These are phyloP conservation scores for Tuber umbilicatum DNA, from an alignment of 495 filamentous ascomycete species.

Conservation along the genomic window DNA sequence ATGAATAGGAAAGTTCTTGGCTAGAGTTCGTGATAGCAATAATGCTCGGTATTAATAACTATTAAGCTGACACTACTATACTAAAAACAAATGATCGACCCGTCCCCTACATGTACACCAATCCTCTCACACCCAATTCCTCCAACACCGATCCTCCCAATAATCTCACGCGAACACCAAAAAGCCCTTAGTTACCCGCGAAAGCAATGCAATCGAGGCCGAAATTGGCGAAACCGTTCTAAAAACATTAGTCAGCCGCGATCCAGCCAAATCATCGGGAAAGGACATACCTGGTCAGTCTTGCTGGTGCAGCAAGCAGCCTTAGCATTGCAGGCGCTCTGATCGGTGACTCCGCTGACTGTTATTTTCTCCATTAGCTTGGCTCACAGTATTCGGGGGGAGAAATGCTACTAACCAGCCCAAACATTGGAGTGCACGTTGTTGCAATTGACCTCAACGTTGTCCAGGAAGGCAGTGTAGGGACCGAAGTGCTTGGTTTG, in stretches of 20 bases:
- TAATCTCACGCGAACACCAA: neutral
- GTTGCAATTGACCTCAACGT: neutral
- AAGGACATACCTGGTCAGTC: neutral
- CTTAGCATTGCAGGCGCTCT: neutral
- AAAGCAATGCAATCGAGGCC: neutral
- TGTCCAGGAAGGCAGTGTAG: neutral
- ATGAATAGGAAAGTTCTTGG: neutral
- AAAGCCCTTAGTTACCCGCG: neutral
- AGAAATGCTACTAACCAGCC: neutral
- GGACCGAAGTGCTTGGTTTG: accelerated
- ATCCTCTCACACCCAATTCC: neutral
- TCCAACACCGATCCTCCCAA: neutral
- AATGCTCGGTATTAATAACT: neutral
- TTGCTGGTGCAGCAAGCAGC: neutral
- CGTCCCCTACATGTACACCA: neutral
- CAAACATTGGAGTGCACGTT: neutral
- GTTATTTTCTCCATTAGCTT: neutral
- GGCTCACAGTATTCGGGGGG: neutral
- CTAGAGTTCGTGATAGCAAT: neutral
- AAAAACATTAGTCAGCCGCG: neutral
- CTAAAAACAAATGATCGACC: neutral
- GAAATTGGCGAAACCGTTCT: neutral
- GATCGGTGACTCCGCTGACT: neutral
- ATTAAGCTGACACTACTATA: neutral
- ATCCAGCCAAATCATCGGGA: neutral